Evolutionary conservation across 192 early-diverging fungal species (phyloP).

Genomic region (Backusella liffmaniae): DNA sequence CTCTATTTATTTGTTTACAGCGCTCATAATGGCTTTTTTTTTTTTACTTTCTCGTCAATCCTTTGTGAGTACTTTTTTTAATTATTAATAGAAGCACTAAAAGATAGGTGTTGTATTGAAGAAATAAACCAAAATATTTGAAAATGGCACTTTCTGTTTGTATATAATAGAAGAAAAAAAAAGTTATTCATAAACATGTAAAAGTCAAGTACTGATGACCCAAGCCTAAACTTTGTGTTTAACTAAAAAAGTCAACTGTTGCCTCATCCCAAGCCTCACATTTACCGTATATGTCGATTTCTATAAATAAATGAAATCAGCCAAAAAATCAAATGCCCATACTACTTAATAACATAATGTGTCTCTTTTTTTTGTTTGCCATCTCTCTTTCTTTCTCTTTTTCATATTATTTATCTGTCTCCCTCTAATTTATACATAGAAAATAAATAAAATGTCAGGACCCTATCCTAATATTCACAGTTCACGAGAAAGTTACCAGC

Average conservation of each 20-base stretch:
- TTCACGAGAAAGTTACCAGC: not conserved
- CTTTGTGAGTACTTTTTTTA: no score
- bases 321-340: not conserved
- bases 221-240: not conserved
- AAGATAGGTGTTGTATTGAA: no score
- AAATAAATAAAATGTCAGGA: not conserved
- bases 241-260: not conserved
- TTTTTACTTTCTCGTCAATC: no score
- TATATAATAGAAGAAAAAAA: not conserved
- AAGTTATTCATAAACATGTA: not conserved
- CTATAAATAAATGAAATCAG: constrained; percentile 5
- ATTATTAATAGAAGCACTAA: no score
- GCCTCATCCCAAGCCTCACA: constrained; percentile 4
- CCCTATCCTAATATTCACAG: not conserved
- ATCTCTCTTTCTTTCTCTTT: not conserved
- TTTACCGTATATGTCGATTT: not conserved
- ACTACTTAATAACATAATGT: not conserved
- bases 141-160: not conserved
- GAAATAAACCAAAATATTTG: no score
- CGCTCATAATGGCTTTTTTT: not conserved
- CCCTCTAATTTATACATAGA: not conserved
- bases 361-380: not conserved
- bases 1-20: not conserved
- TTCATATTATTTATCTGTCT: not conserved
- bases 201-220: not conserved